These are phyloP conservation scores for Cruciata laevipes DNA, from an alignment of 257 asterid genomes.

Conservation along the genomic window DNA sequence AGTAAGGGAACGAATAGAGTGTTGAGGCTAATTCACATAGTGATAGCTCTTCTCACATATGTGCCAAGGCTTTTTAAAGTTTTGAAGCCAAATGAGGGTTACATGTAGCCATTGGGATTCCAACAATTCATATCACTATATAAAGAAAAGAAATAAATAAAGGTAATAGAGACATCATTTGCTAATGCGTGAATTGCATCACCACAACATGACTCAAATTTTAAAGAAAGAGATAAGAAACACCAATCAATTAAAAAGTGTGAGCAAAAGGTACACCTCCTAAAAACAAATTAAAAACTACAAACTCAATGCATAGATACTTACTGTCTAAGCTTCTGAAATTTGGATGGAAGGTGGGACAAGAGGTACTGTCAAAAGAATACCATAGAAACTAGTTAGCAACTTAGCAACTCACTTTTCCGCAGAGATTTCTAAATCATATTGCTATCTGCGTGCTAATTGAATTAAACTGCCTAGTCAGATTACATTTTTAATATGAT, in stretches of 20 bases:
- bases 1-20: background rate
- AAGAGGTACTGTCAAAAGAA: slow-evolving; percentile 61
- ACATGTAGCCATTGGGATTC: background rate
- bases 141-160: no score
- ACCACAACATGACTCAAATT: background rate
- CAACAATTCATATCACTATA: slow-evolving; percentile 1
- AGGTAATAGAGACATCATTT: background rate
- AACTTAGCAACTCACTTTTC: background rate
- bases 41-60: background rate
- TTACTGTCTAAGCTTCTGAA: slow-evolving; percentile 84
- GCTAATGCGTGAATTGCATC: background rate
- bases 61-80: background rate
- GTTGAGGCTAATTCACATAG: background rate
- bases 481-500: background rate
- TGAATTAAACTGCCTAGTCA: background rate
- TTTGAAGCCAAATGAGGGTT: background rate
- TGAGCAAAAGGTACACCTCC: background rate
- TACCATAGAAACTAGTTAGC: slow-evolving; percentile 17
- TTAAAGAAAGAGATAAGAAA: background rate
- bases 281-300: background rate
- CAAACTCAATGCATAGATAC: slow-evolving; percentile 8
- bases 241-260: background rate
- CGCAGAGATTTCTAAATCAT: background rate
- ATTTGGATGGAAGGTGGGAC: slow-evolving; percentile 70
- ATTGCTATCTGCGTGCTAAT: background rate